Conservation (phyloP, 108 stramenopile genomes). For the Mayamaea pseudoterrestris region DNA sequence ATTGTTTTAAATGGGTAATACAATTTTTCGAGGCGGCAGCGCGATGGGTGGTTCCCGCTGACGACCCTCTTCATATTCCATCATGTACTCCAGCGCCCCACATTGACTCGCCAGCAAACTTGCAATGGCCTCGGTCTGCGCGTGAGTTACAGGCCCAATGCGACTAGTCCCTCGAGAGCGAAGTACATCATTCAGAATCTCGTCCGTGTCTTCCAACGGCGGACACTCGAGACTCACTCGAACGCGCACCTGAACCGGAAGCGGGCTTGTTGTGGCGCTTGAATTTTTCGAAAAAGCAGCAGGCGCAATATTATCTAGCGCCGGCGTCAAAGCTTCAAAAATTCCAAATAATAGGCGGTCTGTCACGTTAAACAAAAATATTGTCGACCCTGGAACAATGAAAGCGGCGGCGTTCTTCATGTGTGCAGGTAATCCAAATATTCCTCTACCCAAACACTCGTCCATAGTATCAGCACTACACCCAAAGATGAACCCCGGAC, state of each 20-base stretch:
- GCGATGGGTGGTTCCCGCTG: slow-evolving; percentile 71
- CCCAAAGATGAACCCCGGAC: slow-evolving; percentile 85
- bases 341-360: slow-evolving; percentile 79
- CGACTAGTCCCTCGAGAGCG: slow-evolving; percentile 64
- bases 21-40: slow-evolving; percentile 63
- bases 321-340: slow-evolving; percentile 80
- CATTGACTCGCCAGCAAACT: slow-evolving; percentile 69
- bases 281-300: slow-evolving; percentile 80
- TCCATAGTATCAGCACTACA: slow-evolving; percentile 79
- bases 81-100: slow-evolving; percentile 78
- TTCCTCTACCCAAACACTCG: slow-evolving; percentile 76
- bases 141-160: slow-evolving; percentile 66
- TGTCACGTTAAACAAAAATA: slow-evolving; percentile 81
- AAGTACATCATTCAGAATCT: slow-evolving; percentile 66
- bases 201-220: slow-evolving; percentile 77
- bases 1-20: too few species aligned
- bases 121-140: slow-evolving; percentile 70
- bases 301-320: slow-evolving; percentile 70
- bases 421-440: slow-evolving; percentile 76
- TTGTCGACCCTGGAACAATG: slow-evolving; percentile 66
- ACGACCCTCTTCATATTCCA: slow-evolving; percentile 51
- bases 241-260: slow-evolving; percentile 77
- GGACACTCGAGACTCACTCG: slow-evolving; percentile 77
- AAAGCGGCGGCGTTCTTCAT: slow-evolving; percentile 73
- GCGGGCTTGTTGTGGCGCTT: slow-evolving; percentile 70